Percentiles rank a stretch among this genome's conserved stretches.
Conservation (phyloP, 1,139 yeast species). For the Saccharomyces uvarum region DNA sequence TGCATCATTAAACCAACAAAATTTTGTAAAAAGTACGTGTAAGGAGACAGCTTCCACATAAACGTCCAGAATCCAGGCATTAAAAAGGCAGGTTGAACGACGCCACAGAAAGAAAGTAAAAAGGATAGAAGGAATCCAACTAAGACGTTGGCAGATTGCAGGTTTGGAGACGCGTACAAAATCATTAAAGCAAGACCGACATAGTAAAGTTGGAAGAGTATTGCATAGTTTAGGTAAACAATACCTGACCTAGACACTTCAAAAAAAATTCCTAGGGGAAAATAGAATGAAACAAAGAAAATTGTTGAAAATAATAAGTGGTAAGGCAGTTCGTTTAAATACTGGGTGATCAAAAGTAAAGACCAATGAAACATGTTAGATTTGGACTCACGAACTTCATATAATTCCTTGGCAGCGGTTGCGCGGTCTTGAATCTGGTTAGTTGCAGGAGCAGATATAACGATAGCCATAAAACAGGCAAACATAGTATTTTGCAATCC, state of each 20-base stretch:
- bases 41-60: conserved; percentile 66
- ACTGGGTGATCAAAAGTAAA: conserved; percentile 44
- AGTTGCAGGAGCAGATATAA: conserved; percentile 36
- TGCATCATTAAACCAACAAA: conserved; percentile 48
- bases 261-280: conserved; percentile 47
- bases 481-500: conserved; percentile 45
- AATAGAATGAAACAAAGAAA: conserved; percentile 48
- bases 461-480: conserved; percentile 42
- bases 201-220: conserved; percentile 51
- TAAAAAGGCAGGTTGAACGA: conserved; percentile 47
- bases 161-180: conserved; percentile 52
- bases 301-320: conserved; percentile 45
- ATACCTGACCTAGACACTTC: conserved; percentile 46
- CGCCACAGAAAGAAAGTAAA: conserved; percentile 55
- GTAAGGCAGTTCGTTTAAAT: conserved; percentile 49
- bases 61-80: conserved; percentile 69
- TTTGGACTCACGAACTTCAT: conserved; percentile 55
- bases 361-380: conserved; percentile 65
- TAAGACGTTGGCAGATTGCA: conserved; percentile 54
- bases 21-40: conserved; percentile 58
- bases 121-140: conserved; percentile 47
- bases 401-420: conserved; percentile 47
- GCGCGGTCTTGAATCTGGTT: conserved; percentile 44
- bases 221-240: conserved; percentile 44
- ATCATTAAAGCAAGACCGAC: conserved; percentile 48